Evolutionary conservation across 2,329 filamentous ascomycete species (phyloP), one percentile per base, ranked within the genome.

Genomic region (Capronia coronata): DNA sequence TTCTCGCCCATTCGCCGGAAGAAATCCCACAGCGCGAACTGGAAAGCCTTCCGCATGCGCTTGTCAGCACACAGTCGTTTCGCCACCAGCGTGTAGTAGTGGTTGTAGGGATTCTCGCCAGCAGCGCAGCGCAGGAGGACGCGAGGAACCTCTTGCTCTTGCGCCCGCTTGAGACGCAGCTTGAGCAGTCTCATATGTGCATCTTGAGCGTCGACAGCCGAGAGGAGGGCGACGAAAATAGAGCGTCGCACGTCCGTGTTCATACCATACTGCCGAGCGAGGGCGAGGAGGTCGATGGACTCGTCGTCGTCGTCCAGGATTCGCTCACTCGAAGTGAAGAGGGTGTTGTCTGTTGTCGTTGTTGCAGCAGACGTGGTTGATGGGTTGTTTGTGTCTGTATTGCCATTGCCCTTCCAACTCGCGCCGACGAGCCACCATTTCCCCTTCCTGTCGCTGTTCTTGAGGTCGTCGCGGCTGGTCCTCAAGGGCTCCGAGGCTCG

Each of bases 351-450:
- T 38, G 22, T 61, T 51, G 25, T 13, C 13, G 22, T 61, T 51
- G 25, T 13, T 18, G 32, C 32, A n/a, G 58, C 50, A 21, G 52
- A 54, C 29, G 59, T 57, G 42, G 61, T 64, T 3, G 60, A 62
- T 1, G 72, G 64, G 14, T 66, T 65, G 37, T 70, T 65, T 5
- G 5, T 10, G 25, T 27, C 10, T 27, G 25, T 27, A 27, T 49
- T 37, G 1, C 34, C 34, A 37, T 37, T 37, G n/a, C 71, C 68
- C 34, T 72, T 74, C 80, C 91, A 96, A 67, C 89, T 95, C n/a
- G 93, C 91, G 44, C 93, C 93, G 3, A 97, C 87, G 16, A 97
- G 79, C 93, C 93, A 98, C 93, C 93, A 98, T 71, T 95, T 96
- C 1, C 93, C 93, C 64, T 84, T 86, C 64, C 86, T 91, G 34